Base-by-base conservation (phyloP, 148 eudicot species). In the Rhododendron molle region DNA sequence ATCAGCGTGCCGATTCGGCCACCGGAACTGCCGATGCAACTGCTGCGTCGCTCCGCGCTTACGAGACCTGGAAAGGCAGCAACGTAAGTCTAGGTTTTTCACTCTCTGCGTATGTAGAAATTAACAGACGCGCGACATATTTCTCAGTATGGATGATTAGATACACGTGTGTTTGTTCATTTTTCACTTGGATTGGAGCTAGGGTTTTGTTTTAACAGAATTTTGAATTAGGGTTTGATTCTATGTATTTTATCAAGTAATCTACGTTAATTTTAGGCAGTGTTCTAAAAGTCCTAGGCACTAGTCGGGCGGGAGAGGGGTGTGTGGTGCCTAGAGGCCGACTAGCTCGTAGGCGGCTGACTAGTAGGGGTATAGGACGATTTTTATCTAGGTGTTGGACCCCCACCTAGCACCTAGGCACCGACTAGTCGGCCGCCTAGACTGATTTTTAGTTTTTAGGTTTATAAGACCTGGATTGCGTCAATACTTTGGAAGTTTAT, bases 41-140 rank as follows among this genome's bases (percentile, higher is more conserved):
- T 79, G 34, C 74, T 36, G 86, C 46, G 34, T 38, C 28, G 73
- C 43, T 88, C 46, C 85, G 91, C 44, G 79, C 85, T 80, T 88
- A 91, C 81, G 86, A 86, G 89, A 85, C 85, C 50, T 91, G 93
- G 93, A 87, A 89, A 81, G 93, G 90, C 85, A 89, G 88, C 85
- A 91, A 91, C 77, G 93, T 90, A 81, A 89, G 85, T 85, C 36
- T 16, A 13, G 10, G 14, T 38, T 40, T 58, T 62, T 20, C 60
- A 54, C 60, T 44, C 12, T 44, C 4, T 30, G 18, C 21, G 18
- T n/a, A 9, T 21, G 40, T 30, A 11, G 49, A 15, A 49, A 14
- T 46, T 54, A 18, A 20, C 44, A 7, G 8, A 20, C 76, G 14
- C 13, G 13, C 2, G 23, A 6, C 65, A 58, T 5, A 7, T 23